Percentiles rank a stretch among this genome's conserved stretches.
These are phyloP conservation scores for Solanum chacoense DNA, from an alignment of 305 asterid genomes.

Conservation along the genomic window DNA sequence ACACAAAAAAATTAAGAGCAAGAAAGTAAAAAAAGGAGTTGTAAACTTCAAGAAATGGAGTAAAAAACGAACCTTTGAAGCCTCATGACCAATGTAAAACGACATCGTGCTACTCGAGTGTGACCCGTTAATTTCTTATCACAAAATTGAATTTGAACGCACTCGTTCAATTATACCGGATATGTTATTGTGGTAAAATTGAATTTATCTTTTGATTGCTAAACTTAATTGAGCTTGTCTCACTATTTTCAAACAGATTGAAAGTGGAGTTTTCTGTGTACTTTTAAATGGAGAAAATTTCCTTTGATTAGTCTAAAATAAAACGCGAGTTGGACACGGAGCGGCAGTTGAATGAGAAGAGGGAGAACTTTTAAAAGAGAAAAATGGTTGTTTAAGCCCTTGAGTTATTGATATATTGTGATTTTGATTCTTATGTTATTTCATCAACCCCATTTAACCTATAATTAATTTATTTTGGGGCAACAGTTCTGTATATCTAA, in stretches of 20 bases:
- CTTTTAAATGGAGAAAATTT: neutral
- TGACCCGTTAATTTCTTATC: slow-evolving; percentile 11
- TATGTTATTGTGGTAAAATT: neutral
- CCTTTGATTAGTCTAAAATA: slow-evolving; percentile 16
- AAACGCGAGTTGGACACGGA: slow-evolving; percentile 79
- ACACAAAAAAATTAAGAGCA: neutral
- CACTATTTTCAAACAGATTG: neutral
- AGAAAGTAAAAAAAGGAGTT: neutral
- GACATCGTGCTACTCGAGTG: slow-evolving; percentile 41
- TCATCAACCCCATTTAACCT: neutral
- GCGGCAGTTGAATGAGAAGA: slow-evolving; percentile 34
- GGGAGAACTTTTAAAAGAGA: slow-evolving; percentile 2
- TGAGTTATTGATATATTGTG: neutral
- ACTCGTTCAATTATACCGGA: neutral
- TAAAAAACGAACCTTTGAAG: slow-evolving; percentile 65
- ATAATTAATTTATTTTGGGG: neutral
- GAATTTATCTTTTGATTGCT: neutral
- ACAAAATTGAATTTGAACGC: neutral
- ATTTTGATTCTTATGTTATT: neutral
- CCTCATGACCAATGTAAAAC: slow-evolving; percentile 85
- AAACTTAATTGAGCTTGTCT: neutral
- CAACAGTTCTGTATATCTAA: no score
- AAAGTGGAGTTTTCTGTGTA: neutral
- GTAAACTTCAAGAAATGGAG: neutral
- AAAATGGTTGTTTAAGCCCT: neutral